Evolutionary conservation across 2,329 filamentous ascomycete genomes (phyloP), one percentile per base, ranked within the genome.

Genomic region (Clonostachys sp.): DNA sequence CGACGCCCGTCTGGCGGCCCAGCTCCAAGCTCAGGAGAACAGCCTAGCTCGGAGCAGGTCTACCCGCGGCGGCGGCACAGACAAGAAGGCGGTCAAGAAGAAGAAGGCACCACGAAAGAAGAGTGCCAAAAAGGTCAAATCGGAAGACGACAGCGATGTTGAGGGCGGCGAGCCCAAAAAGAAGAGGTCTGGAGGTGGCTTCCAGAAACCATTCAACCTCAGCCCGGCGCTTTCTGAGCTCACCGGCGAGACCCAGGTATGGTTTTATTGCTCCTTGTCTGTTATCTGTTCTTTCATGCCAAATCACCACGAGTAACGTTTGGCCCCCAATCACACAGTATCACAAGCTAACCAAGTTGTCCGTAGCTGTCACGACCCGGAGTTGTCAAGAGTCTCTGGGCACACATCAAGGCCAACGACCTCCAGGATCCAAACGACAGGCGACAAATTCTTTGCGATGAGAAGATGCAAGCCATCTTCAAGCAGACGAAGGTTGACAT

Each of bases 311-410:
- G 12, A 45, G 16, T 16, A 13, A 9, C 18, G 24, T 16, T 20
- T 17, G 13, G 20, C 33, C 20, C 42, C 34, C 10, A 48, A 35
- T 13, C 12, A 36, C 16, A 35, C 40, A 13, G 24, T 30, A 30
- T 10, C 24, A 30, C 24, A 30, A 30, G 24, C 24, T 41, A 34
- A 9, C 33, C 7, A 42, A 35, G 18, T 33, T n/a, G 14, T 30
- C 8, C 34, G 43, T 61, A 96, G 84, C 80, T 99, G 18, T 95
- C 94, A 14, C 87, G 94, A 39, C 92, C 94, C 1, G 91, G 97
- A 65, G 92, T 92, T 0, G 94, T 99, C 58, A 97, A 97, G 74
- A 88, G 88, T 64, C 84, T 99, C 46, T 99, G 94, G 94, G 85
- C 87, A 51, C 91, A 99, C 61, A 95, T 99, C 70, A 95, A 95